Evolutionary conservation across 2,329 filamentous ascomycete species (phyloP).

Genomic region (Colletotrichum tanaceti): DNA sequence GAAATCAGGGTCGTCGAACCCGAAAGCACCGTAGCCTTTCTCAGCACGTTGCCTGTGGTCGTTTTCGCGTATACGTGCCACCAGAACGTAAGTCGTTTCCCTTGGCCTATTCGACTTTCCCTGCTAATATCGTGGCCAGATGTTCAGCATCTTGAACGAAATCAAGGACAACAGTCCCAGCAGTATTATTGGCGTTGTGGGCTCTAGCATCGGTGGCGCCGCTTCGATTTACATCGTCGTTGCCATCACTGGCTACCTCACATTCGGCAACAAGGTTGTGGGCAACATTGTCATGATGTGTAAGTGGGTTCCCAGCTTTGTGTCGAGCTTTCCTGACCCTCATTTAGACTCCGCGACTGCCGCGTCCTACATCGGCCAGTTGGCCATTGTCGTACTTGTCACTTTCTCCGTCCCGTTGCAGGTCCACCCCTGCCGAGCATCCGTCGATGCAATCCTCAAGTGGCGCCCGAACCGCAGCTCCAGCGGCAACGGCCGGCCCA

Average conservation of each 20-base stretch:
- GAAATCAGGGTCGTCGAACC: slow-evolving; percentile 81
- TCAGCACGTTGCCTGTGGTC: slow-evolving; percentile 92
- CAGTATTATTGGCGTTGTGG: slow-evolving; percentile 82
- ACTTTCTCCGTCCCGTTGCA: slow-evolving; percentile 97
- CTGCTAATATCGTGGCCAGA: slow-evolving; percentile 64
- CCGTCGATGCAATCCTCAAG: slow-evolving; percentile 90
- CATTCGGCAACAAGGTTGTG: slow-evolving; percentile 88
- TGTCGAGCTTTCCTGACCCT: slow-evolving; percentile 36
- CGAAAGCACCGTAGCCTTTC: slow-evolving; percentile 80
- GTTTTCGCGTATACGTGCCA: slow-evolving; percentile 99
- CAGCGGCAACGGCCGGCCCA: slow-evolving; percentile 52
- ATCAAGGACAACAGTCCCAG: slow-evolving; percentile 84
- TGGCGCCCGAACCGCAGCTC: slow-evolving; percentile 77
- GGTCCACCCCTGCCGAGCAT: slow-evolving; percentile 95
- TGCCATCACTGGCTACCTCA: slow-evolving; percentile 94
- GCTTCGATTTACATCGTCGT: slow-evolving; percentile 89
- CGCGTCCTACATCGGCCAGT: slow-evolving; percentile 90
- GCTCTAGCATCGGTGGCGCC: slow-evolving; percentile 88
- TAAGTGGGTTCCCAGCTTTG: slow-evolving; percentile 56
- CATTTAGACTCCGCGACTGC: slow-evolving; percentile 74
- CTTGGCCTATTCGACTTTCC: background rate
- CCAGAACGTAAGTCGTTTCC: slow-evolving; percentile 77
- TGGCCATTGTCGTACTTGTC: slow-evolving; percentile 94
- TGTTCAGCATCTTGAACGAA: slow-evolving; percentile 99
- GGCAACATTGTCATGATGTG: slow-evolving; percentile 97